Percentiles rank a stretch among this genome's conserved stretches.
These are phyloP conservation scores for Austroboletus olivaceoglutinosus DNA, from an alignment of 1,284 basidiomycete genomes.

Conservation along the genomic window DNA sequence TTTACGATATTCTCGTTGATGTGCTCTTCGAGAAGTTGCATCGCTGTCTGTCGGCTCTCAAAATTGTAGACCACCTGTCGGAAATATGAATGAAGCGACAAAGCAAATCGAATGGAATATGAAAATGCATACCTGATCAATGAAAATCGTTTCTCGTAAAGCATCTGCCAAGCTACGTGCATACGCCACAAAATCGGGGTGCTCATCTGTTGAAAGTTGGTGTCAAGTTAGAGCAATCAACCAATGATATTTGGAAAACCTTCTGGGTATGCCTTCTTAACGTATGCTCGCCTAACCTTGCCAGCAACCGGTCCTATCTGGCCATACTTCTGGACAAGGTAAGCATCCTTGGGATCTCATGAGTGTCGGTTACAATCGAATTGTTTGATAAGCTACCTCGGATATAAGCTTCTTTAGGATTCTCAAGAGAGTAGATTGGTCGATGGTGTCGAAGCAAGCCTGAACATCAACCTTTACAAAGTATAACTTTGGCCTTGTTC, in stretches of 20 bases:
- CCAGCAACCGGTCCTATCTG: slow-evolving; percentile 52
- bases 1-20: slow-evolving; percentile 92
- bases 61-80: slow-evolving; percentile 60
- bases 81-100: neutral
- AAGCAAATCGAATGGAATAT: neutral
- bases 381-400: slow-evolving; percentile 48
- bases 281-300: slow-evolving; percentile 54
- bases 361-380: neutral
- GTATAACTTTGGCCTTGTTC: slow-evolving; percentile 75
- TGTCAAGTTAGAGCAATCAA: neutral
- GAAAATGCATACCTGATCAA: slow-evolving; percentile 76
- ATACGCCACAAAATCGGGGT: slow-evolving; percentile 68
- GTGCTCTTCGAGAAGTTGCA: slow-evolving; percentile 82
- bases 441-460: slow-evolving; percentile 95
- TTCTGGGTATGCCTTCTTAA: slow-evolving; percentile 64
- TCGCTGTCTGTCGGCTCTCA: slow-evolving; percentile 57
- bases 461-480: slow-evolving; percentile 97
- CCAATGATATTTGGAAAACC: slow-evolving; percentile 39
- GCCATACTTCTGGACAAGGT: slow-evolving; percentile 65
- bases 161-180: slow-evolving; percentile 64
- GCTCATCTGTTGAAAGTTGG: slow-evolving; percentile 50
- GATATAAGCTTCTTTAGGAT: slow-evolving; percentile 75
- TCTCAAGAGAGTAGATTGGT: slow-evolving; percentile 80
- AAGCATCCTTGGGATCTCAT: slow-evolving; percentile 48
- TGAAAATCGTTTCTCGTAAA: slow-evolving; percentile 78